Evolutionary conservation across 2,329 filamentous ascomycete genomes (phyloP), one percentile per base, ranked within the genome.

Genomic region (Diaporthe capsici): DNA sequence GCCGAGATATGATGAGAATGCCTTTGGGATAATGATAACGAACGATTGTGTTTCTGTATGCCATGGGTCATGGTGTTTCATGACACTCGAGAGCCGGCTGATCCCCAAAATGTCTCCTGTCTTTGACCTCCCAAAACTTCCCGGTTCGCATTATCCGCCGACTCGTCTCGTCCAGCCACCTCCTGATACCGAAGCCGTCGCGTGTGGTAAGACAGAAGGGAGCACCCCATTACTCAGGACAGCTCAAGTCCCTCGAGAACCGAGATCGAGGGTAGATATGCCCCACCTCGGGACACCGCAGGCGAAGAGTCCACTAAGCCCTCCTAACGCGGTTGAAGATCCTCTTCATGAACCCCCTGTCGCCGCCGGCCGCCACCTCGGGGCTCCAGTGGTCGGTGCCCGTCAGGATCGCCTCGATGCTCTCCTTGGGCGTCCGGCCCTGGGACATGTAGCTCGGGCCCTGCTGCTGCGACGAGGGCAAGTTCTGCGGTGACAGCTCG

Each of bases 271-370:
- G 71, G 49, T 65, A 73, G 2, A 65, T 20, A 22, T 25, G 28
- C 15, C 71, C 71, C 25, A 73, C 37, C 25, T 73, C 63, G 9
- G 75, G 63, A 61, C 70, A 75, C 31, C 76, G 73, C 13, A 77
- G 76, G 49, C 53, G 55, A 17, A 75, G 20, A 39, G 70, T 55
- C 76, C 76, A 75, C 76, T 77, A 84, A 3, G 83, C 81, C 75
- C 89, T 87, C 73, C 88, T 86, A 53, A 93, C 89, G 76, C 87
- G 88, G 77, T 93, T 91, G 91, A 92, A 93, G 74, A 93, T 86
- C 71, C 91, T 88, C 84, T 90, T 92, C 80, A 93, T 88, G 3
- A 91, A 86, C 6, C 89, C 87, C 68, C 85, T 86, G 74, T 92
- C 90, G 31, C 86, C 84, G n/a, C 25, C 31, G 65, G 65, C 65